These are phyloP conservation scores for Agaricales sp. DNA, from an alignment of 1,284 basidiomycete species.

Conservation along the genomic window DNA sequence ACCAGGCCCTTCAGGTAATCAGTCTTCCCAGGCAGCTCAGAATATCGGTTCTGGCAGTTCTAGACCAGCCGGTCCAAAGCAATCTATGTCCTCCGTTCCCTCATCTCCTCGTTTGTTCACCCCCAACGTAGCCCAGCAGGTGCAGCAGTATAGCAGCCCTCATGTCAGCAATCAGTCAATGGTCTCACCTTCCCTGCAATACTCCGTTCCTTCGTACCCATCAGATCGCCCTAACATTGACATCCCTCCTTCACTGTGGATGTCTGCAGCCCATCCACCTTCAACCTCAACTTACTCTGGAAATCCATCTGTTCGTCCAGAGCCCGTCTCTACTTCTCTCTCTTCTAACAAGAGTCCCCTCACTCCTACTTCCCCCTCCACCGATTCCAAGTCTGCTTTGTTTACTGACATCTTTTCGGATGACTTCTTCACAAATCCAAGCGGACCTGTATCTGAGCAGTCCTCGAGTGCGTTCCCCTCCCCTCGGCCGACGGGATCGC, in stretches of 20 bases:
- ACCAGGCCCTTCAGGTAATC: no score
- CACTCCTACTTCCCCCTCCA: constrained; percentile 31
- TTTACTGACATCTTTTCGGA: constrained; percentile 67
- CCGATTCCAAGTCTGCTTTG: constrained; percentile 44
- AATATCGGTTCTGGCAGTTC: no score
- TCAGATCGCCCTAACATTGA: constrained; percentile 40
- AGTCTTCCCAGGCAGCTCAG: no score
- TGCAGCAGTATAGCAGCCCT: not conserved
- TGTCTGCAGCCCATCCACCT: constrained; percentile 47
- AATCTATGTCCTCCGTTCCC: constrained; percentile 4
- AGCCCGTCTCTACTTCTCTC: constrained; percentile 21
- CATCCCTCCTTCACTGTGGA: constrained; percentile 70
- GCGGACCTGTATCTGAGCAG: constrained; percentile 30
- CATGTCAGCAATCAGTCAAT: not conserved
- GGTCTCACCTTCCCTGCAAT: not conserved
- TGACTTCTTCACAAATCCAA: constrained; percentile 42
- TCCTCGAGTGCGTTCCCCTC: constrained; percentile 47
- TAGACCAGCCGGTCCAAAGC: no score
- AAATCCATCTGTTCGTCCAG: constrained; percentile 21
- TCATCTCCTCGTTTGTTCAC: constrained; percentile 5
- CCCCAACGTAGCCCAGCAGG: no score
- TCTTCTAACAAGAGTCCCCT: constrained; percentile 25
- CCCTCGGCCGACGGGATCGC: constrained; percentile 55
- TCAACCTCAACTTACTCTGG: constrained; percentile 8
- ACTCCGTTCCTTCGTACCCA: not conserved